Evolutionary conservation across 257 asterid genomes (phyloP), one percentile per base, ranked within the genome.

Genomic region (Gentiana dahurica): DNA sequence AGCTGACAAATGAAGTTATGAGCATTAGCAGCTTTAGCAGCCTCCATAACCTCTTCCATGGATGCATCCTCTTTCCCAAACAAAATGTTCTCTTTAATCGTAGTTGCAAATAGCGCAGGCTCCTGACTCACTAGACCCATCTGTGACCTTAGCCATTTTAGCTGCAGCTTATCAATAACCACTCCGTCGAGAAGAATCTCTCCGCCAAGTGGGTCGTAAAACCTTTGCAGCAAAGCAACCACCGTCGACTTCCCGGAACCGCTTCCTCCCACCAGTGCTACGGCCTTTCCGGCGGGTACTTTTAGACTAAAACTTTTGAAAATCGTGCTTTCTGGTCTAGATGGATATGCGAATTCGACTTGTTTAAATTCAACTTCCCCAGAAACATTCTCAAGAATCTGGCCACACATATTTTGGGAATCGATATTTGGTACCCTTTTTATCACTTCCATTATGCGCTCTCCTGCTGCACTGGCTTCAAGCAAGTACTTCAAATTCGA

Each of bases 121-220:
- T 91, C 98, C 50, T 91, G 98, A 68, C 98, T 91, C 11, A 91
- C 96, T 55, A 91, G 65, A 33, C 98, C 98, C 98, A 87, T 91
- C 65, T 83, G 96, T 3, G 94, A 81, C 80, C 98, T 85, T 53
- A 91, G 61, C 98, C 98, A 91, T 72, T 83, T 91, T 45, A 87
- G 78, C 47, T 87, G 95, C 76, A 91, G 47, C 72, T 79, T 83
- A 58, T 85, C 92, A 41, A 85, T 81, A 55, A 74, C 65, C 47
- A 87, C 79, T 1, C 90, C 96, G 67, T 91, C 96, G 1, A 87
- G 61, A 32, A 81, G 72, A 54, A 87, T 81, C 54, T 83, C 94
- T 3, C 98, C 98, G 0, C 65, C 70, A 9, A 77, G 62, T 13
- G 96, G 98, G 65, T 87, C 96, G 36, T 87, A 87, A 70, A 87